Base-by-base conservation (phyloP, 371 early-diverging fungal genomes). In the Gilbertella persicaria region DNA sequence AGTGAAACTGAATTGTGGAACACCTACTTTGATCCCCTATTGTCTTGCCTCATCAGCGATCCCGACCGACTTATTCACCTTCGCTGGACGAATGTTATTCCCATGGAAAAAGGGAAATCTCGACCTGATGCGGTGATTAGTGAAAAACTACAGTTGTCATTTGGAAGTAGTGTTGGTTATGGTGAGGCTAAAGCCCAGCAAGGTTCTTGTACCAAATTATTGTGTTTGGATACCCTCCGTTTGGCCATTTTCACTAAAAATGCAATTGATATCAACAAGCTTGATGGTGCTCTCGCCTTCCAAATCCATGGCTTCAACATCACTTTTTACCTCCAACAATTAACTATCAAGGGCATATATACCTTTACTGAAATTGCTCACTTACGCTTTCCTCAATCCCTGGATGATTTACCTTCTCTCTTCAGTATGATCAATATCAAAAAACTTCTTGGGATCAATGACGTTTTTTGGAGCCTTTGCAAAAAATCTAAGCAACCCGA, bases 1-100 rank as follows among this genome's bases (percentile, higher is more conserved):
- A 60, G 53, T 55, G 64, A 70, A 66, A 65, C 33, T 28, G 60
- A 62, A 47, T 46, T 70, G 37, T 70, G 71, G 64, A 70, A 47
- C 53, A 70, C 58, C 4, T 66, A 60, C 50, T 66, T 53, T 41
- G 71, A 71, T 40, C 66, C 71, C 17, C 16, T 65, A 20, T 35
- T 69, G 20, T 64, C 59, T 21, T 63, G 61, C 45, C 38, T 66
- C 5, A 46, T 64, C 5, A 41, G 54, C 47, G 61, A 71, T 50
- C 63, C 64, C 24, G 56, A 51, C 24, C 39, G 38, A 29, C 55
- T 62, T 12, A 52, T 65, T 20, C 66, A 61, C 42, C 43, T 67
- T 14, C 64, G 55, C 23, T 66, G 64, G 66, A 64, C 55, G 17
- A 62, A 66, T 57, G 14, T 58, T 29, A 50, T 55, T 12, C 57